Evolutionary conservation across 495 filamentous ascomycete species (phyloP).

Genomic region (Penicillium diatomitis): DNA sequence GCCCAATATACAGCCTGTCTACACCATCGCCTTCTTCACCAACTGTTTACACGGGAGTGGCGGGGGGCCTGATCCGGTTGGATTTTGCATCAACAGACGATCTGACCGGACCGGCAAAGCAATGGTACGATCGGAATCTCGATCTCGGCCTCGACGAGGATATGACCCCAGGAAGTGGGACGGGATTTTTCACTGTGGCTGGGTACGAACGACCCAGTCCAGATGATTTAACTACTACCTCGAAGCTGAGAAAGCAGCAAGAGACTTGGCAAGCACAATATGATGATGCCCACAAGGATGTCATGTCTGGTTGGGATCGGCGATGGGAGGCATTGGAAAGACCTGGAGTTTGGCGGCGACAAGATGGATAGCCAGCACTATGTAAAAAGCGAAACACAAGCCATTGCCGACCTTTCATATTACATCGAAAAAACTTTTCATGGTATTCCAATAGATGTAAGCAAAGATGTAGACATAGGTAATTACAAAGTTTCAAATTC

Average conservation of each 20-base stretch:
- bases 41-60: constrained; percentile 49
- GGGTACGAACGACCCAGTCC: constrained; percentile 34
- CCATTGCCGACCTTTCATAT: background rate
- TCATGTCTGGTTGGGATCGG: constrained; percentile 29
- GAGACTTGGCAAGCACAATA: constrained; percentile 12
- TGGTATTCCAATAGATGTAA: constrained; percentile 10
- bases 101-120: constrained; percentile 17
- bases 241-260: constrained; percentile 30
- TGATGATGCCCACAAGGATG: constrained; percentile 12
- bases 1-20: constrained; percentile 51
- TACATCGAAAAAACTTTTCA: constrained; percentile 5
- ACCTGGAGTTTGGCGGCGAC: constrained; percentile 28
- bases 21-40: constrained; percentile 46
- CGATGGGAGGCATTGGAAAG: constrained; percentile 26
- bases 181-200: constrained; percentile 20
- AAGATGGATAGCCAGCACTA: constrained; percentile 1
- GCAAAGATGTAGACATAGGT: constrained; percentile 6
- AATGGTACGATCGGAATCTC: constrained; percentile 30
- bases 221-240: constrained; percentile 22
- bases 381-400: background rate
- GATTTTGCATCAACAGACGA: constrained; percentile 45
- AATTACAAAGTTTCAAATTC: constrained; percentile 5
- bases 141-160: constrained; percentile 10
- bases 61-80: constrained; percentile 42
- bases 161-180: background rate